Conservation (phyloP, 2,329 filamentous ascomycete genomes). For the Penicillium capsulatum region DNA sequence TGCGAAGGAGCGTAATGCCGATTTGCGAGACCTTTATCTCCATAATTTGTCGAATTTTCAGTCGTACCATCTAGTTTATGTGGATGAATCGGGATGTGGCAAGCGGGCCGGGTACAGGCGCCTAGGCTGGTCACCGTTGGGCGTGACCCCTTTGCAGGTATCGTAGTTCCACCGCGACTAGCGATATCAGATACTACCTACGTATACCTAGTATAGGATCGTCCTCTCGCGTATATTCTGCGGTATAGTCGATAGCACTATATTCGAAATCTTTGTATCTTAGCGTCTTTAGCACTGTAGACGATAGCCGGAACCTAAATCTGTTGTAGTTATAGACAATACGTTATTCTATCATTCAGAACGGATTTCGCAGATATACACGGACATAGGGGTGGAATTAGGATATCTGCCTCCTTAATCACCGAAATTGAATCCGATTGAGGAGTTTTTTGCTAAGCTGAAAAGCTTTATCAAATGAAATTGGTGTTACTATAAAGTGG, state of each 20-base stretch:
- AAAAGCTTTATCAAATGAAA: conserved; percentile 34
- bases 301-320: conserved; percentile 27
- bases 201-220: conserved; percentile 31
- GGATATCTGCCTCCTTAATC: conserved; percentile 36
- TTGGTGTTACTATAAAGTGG: too few species aligned
- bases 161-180: conserved; percentile 19
- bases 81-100: too few species aligned
- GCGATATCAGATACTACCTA: conserved; percentile 30
- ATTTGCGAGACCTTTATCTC: background rate
- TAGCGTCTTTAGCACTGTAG: conserved; percentile 26
- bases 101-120: conserved; percentile 32
- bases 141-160: conserved; percentile 18
- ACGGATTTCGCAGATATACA: conserved; percentile 30
- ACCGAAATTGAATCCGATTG: conserved; percentile 37
- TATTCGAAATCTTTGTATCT: conserved; percentile 32
- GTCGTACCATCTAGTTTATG: too few species aligned
- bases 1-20: background rate
- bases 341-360: conserved; percentile 28
- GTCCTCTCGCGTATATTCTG: conserved; percentile 27
- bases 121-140: conserved; percentile 35
- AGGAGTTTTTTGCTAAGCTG: conserved; percentile 37
- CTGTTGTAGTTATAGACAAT: conserved; percentile 35
- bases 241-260: conserved; percentile 27
- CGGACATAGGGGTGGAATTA: conserved; percentile 30
- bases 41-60: too few species aligned